Evolutionary conservation across 1,284 basidiomycete species (phyloP).

Genomic region (Pascua sp.): DNA sequence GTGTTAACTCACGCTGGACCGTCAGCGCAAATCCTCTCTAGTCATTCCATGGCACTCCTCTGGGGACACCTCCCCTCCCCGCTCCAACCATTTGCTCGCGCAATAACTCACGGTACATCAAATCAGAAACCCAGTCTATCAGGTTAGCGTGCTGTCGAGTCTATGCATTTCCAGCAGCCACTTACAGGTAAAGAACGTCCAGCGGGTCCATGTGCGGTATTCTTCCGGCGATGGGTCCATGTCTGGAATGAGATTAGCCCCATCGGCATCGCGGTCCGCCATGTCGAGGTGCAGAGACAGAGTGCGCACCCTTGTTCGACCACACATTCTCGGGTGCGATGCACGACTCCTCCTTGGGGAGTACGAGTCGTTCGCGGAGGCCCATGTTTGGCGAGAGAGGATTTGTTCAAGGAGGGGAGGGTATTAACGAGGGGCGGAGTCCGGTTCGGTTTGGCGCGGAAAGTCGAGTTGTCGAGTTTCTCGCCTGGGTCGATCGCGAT

Average conservation of each 20-base stretch:
- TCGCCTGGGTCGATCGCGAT: too few species aligned
- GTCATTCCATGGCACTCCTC: too few species aligned
- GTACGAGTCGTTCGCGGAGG: not conserved
- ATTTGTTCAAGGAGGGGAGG: too few species aligned
- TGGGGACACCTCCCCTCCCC: not conserved
- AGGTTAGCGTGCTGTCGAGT: not conserved
- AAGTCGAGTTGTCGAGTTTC: too few species aligned
- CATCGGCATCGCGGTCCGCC: too few species aligned
- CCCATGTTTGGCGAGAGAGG: too few species aligned
- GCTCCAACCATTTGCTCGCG: too few species aligned
- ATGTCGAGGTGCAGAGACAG: not conserved
- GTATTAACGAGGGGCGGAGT: too few species aligned
- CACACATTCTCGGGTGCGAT: constrained; percentile 41
- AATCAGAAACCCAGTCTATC: constrained; percentile 39
- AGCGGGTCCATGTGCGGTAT: constrained; percentile 34
- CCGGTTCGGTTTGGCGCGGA: too few species aligned
- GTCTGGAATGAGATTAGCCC: constrained; percentile 16
- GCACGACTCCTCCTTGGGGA: constrained; percentile 39
- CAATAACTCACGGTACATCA: constrained; percentile 29
- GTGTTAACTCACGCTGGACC: too few species aligned
- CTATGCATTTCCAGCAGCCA: not conserved
- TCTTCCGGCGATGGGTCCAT: constrained; percentile 38
- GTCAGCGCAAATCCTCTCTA: too few species aligned
- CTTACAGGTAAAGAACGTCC: constrained; percentile 32
- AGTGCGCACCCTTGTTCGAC: constrained; percentile 35